Evolutionary conservation across 2,329 filamentous ascomycete species (phyloP), one percentile per base, ranked within the genome.

Genomic region (Acrodontium crateriforme): DNA sequence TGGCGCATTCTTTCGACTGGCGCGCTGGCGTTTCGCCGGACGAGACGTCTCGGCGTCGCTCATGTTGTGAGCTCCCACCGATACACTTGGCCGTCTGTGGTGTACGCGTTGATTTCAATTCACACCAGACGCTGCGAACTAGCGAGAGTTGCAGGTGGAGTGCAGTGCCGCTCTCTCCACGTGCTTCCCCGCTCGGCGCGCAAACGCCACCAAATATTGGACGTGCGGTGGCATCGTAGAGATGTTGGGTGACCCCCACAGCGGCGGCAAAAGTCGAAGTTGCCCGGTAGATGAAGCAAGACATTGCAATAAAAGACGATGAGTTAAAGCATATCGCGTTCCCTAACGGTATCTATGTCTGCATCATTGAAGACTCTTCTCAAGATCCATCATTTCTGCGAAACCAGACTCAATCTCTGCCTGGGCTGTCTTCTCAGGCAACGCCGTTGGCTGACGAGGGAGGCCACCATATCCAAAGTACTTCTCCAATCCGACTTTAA

Each of bases 1-100:
- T 47, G 81, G 77, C 21, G 82, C 59, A 3, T 77, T 78, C 52
- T 84, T 84, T 39, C 79, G 71, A 55, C 78, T 84, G 30, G 78
- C 61, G 41, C 78, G 62, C 14, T 37, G 35, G 8, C 36, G 34
- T 30, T 36, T 45, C n/a, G 34, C n/a, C n/a, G n/a, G n/a, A n/a
- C n/a, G n/a, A n/a, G n/a, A n/a, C n/a, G n/a, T n/a, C n/a, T n/a
- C n/a, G n/a, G n/a, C n/a, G n/a, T n/a, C n/a, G n/a, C n/a, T n/a
- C n/a, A n/a, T n/a, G n/a, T n/a, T n/a, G n/a, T n/a, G n/a, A n/a
- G n/a, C n/a, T n/a, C n/a, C n/a, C n/a, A n/a, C n/a, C n/a, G n/a
- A n/a, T n/a, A n/a, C n/a, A n/a, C n/a, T n/a, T n/a, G n/a, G n/a
- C n/a, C n/a, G n/a, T n/a, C n/a, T n/a, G n/a, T n/a, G n/a, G n/a